Conservation (phyloP, 768 basidiomycete genomes). For the Chalciporus piperatus region DNA sequence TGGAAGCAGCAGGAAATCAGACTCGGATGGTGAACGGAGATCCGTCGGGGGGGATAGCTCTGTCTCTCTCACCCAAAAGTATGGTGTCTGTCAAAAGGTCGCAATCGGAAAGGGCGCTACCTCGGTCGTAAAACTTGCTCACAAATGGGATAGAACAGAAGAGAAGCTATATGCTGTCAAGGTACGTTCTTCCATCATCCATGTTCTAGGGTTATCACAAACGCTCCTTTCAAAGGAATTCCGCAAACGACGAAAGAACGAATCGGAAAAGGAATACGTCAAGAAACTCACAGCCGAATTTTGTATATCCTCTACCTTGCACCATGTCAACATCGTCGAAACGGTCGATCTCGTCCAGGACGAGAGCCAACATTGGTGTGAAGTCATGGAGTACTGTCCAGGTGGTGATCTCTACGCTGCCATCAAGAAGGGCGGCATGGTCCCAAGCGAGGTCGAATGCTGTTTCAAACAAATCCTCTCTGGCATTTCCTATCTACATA, state of each 20-base stretch:
- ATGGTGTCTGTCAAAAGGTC: conserved; percentile 94
- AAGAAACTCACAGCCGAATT: conserved; percentile 99
- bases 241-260: conserved; percentile 95
- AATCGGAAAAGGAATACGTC: conserved; percentile 98
- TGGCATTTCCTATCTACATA: conserved; percentile 89
- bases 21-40: conserved; percentile 53
- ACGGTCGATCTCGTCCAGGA: conserved; percentile 99
- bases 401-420: conserved; percentile 98
- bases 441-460: conserved; percentile 89
- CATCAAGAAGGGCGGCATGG: conserved; percentile 96
- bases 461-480: conserved; percentile 95
- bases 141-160: conserved; percentile 97
- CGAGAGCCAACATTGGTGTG: conserved; percentile 95
- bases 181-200: conserved; percentile 42
- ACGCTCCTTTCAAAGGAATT: conserved; percentile 68
- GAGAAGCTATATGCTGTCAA: conserved; percentile 99
- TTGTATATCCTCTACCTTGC: conserved; percentile 94
- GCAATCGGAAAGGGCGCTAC: conserved; percentile 99
- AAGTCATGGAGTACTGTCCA: conserved; percentile 99
- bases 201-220: no score
- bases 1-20: conserved; percentile 60
- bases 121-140: conserved; percentile 91
- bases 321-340: conserved; percentile 94
- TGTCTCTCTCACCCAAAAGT: conserved; percentile 76
- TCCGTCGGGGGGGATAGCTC: conserved; percentile 51